Evolutionary conservation across 345 rosid species (phyloP).

Genomic region (Hypericum androsaemum): DNA sequence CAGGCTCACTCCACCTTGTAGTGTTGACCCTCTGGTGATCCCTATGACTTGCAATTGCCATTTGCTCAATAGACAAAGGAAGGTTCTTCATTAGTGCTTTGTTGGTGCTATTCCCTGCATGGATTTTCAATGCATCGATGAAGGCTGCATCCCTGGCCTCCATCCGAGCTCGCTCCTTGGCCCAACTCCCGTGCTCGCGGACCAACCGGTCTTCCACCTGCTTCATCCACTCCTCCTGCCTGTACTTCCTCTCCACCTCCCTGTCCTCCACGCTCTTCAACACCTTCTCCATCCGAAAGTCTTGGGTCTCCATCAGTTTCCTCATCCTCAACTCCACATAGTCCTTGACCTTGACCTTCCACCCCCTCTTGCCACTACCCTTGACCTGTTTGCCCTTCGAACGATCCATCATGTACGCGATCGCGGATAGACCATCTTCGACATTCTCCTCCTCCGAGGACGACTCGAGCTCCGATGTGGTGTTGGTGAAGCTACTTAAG

Average conservation of each 20-base stretch:
- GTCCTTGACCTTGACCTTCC: conserved; percentile 37
- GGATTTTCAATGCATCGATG: conserved; percentile 35
- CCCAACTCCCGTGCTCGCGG: conserved; percentile 38
- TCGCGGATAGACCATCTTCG: conserved; percentile 38
- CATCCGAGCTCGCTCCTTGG: conserved; percentile 40
- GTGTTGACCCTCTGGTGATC: conserved; percentile 3
- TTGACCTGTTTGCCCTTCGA: conserved; percentile 21
- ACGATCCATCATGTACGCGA: conserved; percentile 39
- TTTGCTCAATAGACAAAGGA: conserved; percentile 4
- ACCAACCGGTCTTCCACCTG: conserved; percentile 36
- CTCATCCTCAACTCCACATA: conserved; percentile 35
- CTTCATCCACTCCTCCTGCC: conserved; percentile 47
- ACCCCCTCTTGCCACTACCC: conserved; percentile 19
- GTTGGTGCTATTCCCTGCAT: conserved; percentile 11
- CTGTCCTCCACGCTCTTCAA: conserved; percentile 38
- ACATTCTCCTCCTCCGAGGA: conserved; percentile 39
- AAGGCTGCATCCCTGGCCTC: conserved; percentile 41
- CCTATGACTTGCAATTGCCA: conserved; percentile 1
- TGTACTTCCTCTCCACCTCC: conserved; percentile 35
- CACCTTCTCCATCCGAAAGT: conserved; percentile 54
- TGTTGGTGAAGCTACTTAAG: conserved; percentile 30
- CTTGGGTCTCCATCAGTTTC: conserved; percentile 41
- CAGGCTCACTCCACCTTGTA: conserved; percentile 31
- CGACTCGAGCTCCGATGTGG: conserved; percentile 38
- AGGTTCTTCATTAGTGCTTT: not conserved